Percentiles rank a stretch among this genome's conserved stretches.
These are phyloP conservation scores for Myriosclerotinia curreyana DNA, from an alignment of 2,329 filamentous ascomycete genomes.

Conservation along the genomic window DNA sequence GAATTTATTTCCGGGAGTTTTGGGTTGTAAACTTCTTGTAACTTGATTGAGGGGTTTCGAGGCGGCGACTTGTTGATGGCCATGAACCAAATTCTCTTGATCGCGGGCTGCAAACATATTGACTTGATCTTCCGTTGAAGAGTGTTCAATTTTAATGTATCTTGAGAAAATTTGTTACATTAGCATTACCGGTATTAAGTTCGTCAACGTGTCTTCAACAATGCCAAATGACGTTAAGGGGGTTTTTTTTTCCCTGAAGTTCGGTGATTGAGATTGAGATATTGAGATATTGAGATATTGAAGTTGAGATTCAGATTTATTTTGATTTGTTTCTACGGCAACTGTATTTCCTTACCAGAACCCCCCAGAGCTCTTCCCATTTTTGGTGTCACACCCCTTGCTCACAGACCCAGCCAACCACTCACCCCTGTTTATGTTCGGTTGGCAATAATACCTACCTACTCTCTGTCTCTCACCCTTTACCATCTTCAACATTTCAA, in stretches of 20 bases:
- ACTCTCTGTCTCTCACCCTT: conserved; percentile 18
- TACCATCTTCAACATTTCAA: conserved; percentile 15
- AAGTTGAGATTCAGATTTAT: conserved; percentile 1
- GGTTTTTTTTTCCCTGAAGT: neutral
- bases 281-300: too few species aligned
- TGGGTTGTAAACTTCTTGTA: conserved; percentile 60
- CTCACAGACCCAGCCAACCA: conserved; percentile 19
- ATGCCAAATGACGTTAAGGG: neutral
- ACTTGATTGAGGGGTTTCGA: conserved; percentile 70
- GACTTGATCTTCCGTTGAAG: conserved; percentile 17
- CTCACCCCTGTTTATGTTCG: conserved; percentile 20
- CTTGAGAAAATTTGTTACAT: conserved; percentile 8
- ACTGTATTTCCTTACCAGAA: conserved; percentile 4
- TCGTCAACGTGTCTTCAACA: neutral
- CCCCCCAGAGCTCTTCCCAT: conserved; percentile 6
- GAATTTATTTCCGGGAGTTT: conserved; percentile 72
- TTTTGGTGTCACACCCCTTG: conserved; percentile 17
- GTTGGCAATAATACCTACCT: conserved; percentile 14
- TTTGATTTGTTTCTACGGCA: conserved; percentile 26
- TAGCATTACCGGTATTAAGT: conserved; percentile 11
- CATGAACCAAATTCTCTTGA: conserved; percentile 83
- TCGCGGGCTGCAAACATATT: conserved; percentile 75
- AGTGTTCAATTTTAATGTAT: conserved; percentile 16
- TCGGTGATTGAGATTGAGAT: neutral
- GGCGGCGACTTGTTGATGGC: conserved; percentile 66